Conservation (phyloP, 805 yeast species). For the Candida incommunis region DNA sequence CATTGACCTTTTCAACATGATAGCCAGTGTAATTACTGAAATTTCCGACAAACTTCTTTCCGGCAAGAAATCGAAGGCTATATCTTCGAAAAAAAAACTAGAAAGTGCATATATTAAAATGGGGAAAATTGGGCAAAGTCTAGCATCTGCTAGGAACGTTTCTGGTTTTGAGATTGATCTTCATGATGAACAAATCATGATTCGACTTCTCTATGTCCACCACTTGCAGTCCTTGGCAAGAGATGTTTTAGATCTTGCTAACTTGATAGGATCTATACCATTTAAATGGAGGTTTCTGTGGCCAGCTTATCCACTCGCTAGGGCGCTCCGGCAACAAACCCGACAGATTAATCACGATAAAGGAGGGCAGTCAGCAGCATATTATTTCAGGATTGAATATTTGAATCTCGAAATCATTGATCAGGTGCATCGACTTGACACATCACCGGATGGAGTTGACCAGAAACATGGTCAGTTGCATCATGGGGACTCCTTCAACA, state of each 20-base stretch:
- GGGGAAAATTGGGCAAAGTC: neutral
- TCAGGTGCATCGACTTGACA: neutral
- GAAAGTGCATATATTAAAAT: neutral
- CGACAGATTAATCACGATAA: conserved; percentile 1
- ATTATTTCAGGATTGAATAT: neutral
- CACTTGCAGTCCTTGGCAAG: neutral
- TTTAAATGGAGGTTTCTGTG: neutral
- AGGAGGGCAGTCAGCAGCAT: conserved; percentile 1
- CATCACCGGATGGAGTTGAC: neutral
- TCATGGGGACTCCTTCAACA: neutral
- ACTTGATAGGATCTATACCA: neutral
- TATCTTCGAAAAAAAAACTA: neutral
- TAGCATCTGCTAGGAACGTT: neutral
- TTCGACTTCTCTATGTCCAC: neutral
- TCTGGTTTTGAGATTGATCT: neutral
- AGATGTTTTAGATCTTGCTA: neutral
- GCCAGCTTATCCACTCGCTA: neutral
- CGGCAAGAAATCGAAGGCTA: neutral
- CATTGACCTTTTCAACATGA: neutral
- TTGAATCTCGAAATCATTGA: neutral
- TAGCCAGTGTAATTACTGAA: neutral
- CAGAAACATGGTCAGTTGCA: neutral
- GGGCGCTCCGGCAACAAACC: neutral
- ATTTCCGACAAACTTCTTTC: neutral
- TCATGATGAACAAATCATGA: neutral